Evolutionary conservation across 805 yeast species (phyloP).

Genomic region (Starmerella gropengiesseri): DNA sequence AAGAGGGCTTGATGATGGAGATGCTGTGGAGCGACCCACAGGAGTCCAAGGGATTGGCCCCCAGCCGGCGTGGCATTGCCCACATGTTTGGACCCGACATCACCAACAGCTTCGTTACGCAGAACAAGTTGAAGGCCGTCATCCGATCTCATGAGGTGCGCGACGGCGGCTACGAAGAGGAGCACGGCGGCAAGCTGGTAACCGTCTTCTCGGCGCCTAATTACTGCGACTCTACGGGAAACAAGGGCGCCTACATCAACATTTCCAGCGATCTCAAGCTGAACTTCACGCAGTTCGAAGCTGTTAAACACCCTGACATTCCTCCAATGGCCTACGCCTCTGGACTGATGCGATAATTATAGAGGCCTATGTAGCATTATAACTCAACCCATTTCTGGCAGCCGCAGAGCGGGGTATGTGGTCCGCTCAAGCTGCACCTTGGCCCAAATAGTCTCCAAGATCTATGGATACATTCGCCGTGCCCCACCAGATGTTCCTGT

Average conservation of each 20-base stretch:
- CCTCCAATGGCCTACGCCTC: conserved; percentile 88
- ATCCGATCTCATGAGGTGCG: conserved; percentile 94
- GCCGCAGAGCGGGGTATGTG: no score
- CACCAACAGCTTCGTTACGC: conserved; percentile 63
- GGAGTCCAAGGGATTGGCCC: conserved; percentile 59
- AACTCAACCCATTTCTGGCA: no score
- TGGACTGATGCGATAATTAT: conserved; percentile 26
- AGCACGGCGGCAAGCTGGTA: conserved; percentile 73
- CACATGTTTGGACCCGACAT: conserved; percentile 95
- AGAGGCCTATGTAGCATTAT: no score
- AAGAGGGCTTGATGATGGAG: conserved; percentile 91
- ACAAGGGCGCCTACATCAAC: conserved; percentile 80
- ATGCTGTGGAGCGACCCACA: conserved; percentile 97
- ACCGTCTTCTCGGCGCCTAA: conserved; percentile 99
- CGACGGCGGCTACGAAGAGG: conserved; percentile 78
- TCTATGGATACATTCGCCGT: no score
- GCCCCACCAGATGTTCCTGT: no score
- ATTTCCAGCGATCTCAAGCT: conserved; percentile 43
- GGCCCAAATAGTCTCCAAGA: no score
- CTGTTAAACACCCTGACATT: conserved; percentile 81
- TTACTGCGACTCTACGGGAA: conserved; percentile 87
- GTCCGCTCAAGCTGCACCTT: no score
- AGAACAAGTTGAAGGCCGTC: conserved; percentile 62
- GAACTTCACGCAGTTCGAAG: conserved; percentile 53
- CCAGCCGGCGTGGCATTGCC: conserved; percentile 90